A percentile compares a stretch with the other conserved stretches of the same genome.
Conservation (phyloP, 768 basidiomycete species). For the Mycena crocata region DNA sequence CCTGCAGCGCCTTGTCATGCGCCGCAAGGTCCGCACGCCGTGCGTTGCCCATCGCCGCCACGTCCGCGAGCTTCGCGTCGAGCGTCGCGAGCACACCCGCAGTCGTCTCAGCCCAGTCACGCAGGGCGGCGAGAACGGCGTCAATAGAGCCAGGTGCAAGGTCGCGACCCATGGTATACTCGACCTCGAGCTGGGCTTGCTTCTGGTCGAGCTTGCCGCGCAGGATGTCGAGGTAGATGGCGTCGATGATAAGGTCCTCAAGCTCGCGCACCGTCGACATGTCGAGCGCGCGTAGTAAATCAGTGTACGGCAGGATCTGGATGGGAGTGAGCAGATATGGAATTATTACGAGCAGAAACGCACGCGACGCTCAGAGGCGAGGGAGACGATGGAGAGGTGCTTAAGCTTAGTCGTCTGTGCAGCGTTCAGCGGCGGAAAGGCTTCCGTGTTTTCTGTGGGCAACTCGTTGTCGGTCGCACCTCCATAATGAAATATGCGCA, state of each 20-base stretch:
- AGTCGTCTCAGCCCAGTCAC: conserved; percentile 80
- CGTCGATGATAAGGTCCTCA: conserved; percentile 97
- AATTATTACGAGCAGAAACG: conserved; percentile 38
- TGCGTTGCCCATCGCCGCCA: conserved; percentile 57
- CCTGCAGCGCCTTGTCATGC: conserved; percentile 66
- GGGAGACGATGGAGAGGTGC: conserved; percentile 90
- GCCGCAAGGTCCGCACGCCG: conserved; percentile 58
- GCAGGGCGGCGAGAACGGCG: conserved; percentile 67
- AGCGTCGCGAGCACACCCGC: conserved; percentile 77
- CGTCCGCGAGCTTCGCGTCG: conserved; percentile 72
- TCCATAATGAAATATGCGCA: conserved; percentile 45
- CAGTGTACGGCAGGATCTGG: conserved; percentile 85
- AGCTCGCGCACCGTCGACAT: conserved; percentile 87
- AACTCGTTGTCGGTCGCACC: neutral
- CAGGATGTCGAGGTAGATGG: conserved; percentile 91
- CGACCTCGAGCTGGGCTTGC: conserved; percentile 88
- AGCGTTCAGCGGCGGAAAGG: conserved; percentile 73
- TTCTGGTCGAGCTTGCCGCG: conserved; percentile 95
- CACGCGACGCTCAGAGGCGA: conserved; percentile 83
- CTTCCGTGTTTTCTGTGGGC: conserved; percentile 69
- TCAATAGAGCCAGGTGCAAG: conserved; percentile 81
- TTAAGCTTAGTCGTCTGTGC: conserved; percentile 90
- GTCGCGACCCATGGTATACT: conserved; percentile 94
- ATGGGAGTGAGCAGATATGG: conserved; percentile 2
- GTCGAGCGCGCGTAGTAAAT: conserved; percentile 76